phyloP scores from a whole-genome alignment of 768 basidiomycete genomes.

The Lactarius hatsudake region DNA sequence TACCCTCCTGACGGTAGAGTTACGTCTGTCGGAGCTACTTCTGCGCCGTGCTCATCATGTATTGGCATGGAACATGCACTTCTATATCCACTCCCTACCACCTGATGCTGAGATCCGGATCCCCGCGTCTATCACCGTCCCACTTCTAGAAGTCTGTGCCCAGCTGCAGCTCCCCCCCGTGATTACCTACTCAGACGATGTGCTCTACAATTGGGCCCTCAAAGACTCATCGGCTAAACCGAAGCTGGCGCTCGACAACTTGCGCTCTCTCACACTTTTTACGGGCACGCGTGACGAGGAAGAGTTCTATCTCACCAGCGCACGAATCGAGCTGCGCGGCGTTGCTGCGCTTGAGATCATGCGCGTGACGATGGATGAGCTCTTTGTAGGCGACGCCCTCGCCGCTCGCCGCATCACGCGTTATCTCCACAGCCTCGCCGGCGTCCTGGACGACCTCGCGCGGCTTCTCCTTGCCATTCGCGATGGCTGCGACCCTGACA shows the following conservation, averaged over 20 bases:
- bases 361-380: slow-evolving; percentile 82
- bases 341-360: slow-evolving; percentile 84
- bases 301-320: slow-evolving; percentile 84
- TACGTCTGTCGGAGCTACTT: slow-evolving; percentile 42
- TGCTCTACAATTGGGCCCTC: slow-evolving; percentile 79
- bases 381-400: slow-evolving; percentile 63
- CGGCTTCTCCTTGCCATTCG: slow-evolving; percentile 60
- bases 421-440: slow-evolving; percentile 63
- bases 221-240: slow-evolving; percentile 30
- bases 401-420: slow-evolving; percentile 48
- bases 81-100: slow-evolving; percentile 50
- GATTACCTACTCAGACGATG: slow-evolving; percentile 87
- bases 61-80: slow-evolving; percentile 53
- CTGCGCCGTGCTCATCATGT: slow-evolving; percentile 56
- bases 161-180: slow-evolving; percentile 82
- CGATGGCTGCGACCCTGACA: slow-evolving; percentile 66
- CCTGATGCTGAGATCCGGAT: slow-evolving; percentile 47
- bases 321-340: slow-evolving; percentile 83
- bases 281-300: slow-evolving; percentile 77
- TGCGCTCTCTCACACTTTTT: slow-evolving; percentile 67
- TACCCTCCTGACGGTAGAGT: slow-evolving; percentile 36
- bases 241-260: slow-evolving; percentile 50
- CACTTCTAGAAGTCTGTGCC: slow-evolving; percentile 66
- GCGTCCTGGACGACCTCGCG: slow-evolving; percentile 62
- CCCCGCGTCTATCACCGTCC: slow-evolving; percentile 68